Evolutionary conservation across 805 yeast species (phyloP).

Genomic region (Lachancea kluyveri): DNA sequence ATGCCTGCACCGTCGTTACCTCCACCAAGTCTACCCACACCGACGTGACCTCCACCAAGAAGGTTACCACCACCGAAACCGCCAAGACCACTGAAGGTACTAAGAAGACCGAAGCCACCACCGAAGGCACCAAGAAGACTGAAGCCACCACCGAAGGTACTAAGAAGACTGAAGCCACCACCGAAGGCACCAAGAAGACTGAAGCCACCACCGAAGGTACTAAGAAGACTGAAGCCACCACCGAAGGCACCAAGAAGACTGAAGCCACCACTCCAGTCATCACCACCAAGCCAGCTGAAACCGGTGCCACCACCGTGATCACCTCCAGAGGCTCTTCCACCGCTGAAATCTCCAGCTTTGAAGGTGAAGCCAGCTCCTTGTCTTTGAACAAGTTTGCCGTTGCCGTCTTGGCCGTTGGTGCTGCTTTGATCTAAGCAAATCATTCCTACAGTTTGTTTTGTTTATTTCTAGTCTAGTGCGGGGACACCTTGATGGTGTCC

Average conservation of each 20-base stretch:
- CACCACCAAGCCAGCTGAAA: background rate
- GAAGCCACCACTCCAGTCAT: background rate
- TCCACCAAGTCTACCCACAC: too few relatives aligned
- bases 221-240: too few relatives aligned
- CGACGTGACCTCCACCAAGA: too few relatives aligned
- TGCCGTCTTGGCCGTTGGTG: slow-evolving; percentile 4
- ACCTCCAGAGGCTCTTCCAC: too few relatives aligned
- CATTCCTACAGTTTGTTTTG: too few relatives aligned
- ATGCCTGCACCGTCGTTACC: slow-evolving; percentile 11
- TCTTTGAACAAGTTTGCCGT: slow-evolving; percentile 3
- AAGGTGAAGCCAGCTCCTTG: slow-evolving; percentile 6
- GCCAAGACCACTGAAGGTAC: slow-evolving; percentile 1
- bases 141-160: slow-evolving; percentile 1
- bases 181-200: too few relatives aligned
- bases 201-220: too few relatives aligned
- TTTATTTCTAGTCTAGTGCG: too few relatives aligned
- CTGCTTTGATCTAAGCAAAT: slow-evolving; percentile 2
- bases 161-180: too few relatives aligned
- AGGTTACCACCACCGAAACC: background rate
- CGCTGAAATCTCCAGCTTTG: slow-evolving; percentile 6
- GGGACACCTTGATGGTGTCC: too few relatives aligned
- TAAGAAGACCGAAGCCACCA: slow-evolving; percentile 3
- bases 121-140: background rate
- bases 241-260: too few relatives aligned
- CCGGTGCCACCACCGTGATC: background rate